Evolutionary conservation across 805 yeast species (phyloP).

Genomic region (Candida vaughaniae): DNA sequence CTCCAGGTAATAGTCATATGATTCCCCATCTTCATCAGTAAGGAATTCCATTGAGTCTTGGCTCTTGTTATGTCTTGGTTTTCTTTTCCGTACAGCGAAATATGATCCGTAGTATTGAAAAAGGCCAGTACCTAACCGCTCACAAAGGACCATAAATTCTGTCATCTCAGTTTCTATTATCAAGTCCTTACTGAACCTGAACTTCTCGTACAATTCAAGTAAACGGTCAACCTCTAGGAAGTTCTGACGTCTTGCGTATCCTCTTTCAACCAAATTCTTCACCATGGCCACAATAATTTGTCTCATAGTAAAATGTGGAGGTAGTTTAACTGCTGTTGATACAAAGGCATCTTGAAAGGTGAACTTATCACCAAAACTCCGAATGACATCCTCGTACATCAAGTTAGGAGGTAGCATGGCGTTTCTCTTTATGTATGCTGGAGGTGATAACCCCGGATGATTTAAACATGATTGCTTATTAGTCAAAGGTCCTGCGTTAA

Average conservation of each 20-base stretch:
- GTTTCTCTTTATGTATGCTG: conserved; percentile 38
- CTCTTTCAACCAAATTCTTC: conserved; percentile 16
- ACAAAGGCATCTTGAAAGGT: conserved; percentile 22
- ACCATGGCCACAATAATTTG: conserved; percentile 39
- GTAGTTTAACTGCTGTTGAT: conserved; percentile 19
- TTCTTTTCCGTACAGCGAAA: conserved; percentile 10
- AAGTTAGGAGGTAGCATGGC: conserved; percentile 24
- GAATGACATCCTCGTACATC: conserved; percentile 53
- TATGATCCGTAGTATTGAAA: conserved; percentile 18
- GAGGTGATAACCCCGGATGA: conserved; percentile 43
- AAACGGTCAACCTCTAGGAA: conserved; percentile 18
- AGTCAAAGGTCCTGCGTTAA: conserved; percentile 37
- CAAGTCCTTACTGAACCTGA: conserved; percentile 63
- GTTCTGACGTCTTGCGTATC: conserved; percentile 2
- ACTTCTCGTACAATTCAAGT: conserved; percentile 59
- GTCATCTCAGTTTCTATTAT: conserved; percentile 60
- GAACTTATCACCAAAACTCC: conserved; percentile 59
- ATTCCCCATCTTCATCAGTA: background rate
- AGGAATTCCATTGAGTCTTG: background rate
- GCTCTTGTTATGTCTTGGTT: background rate
- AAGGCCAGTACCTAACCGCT: conserved; percentile 16
- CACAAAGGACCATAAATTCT: conserved; percentile 48
- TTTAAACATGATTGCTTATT: conserved; percentile 23
- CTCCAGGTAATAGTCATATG: too few species aligned
- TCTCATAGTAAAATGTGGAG: conserved; percentile 39